A percentile compares a stretch with the other conserved stretches of the same genome.
These are phyloP conservation scores for Calendula officinalis DNA, from an alignment of 129 eudicot species.

Conservation along the genomic window DNA sequence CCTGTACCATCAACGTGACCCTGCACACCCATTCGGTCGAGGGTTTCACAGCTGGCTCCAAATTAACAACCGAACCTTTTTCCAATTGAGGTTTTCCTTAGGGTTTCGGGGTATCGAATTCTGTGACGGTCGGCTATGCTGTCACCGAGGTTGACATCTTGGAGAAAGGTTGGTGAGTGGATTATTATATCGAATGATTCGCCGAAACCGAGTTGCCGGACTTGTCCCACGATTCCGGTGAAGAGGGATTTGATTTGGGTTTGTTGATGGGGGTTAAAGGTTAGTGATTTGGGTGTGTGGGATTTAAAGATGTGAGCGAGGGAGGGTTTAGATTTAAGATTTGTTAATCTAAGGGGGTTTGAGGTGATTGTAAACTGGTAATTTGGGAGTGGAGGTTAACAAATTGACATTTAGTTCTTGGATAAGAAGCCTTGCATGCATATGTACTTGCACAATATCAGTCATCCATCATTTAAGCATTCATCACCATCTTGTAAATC, in stretches of 20 bases:
- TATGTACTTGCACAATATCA: constrained; percentile 59
- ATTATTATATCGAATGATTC: constrained; percentile 57
- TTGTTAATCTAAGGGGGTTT: constrained; percentile 10
- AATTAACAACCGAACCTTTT: constrained; percentile 58
- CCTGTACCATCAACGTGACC: constrained; percentile 97
- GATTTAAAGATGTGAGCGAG: constrained; percentile 21
- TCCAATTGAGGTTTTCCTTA: constrained; percentile 62
- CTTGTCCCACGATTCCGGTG: constrained; percentile 78
- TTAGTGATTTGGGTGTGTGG: constrained; percentile 17
- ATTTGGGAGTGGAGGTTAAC: constrained; percentile 25
- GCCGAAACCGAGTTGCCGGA: constrained; percentile 48
- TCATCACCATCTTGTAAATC: too few relatives aligned
- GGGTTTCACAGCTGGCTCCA: constrained; percentile 73
- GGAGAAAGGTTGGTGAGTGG: constrained; percentile 48
- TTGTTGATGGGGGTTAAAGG: constrained; percentile 8
- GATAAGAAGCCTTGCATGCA: constrained; percentile 52
- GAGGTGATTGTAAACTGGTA: constrained; percentile 22
- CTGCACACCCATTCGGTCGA: constrained; percentile 90
- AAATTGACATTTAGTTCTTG: constrained; percentile 71
- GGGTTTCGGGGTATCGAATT: constrained; percentile 61
- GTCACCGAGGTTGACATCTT: constrained; percentile 71
- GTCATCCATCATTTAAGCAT: constrained; percentile 9
- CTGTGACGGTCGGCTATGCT: constrained; percentile 71
- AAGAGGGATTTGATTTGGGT: constrained; percentile 53
- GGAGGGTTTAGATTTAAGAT: constrained; percentile 34